Conservation (phyloP, 2,329 filamentous ascomycete genomes). For the Aspergillus bombycis region DNA sequence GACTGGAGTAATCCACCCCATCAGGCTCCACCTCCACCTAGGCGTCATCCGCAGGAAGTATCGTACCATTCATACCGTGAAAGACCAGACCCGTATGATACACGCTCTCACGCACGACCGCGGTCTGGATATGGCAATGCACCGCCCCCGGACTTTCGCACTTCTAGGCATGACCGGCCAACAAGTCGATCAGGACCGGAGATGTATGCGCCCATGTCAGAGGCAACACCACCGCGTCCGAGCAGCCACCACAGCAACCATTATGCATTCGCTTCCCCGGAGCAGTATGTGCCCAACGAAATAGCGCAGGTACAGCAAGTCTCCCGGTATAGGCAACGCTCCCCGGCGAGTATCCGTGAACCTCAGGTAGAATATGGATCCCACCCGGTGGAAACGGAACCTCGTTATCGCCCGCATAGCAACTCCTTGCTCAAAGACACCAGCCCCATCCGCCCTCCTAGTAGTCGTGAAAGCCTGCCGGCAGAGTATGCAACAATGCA, state of each 20-base stretch:
- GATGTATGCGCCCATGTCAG: conserved; percentile 12
- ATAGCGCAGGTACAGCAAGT: conserved; percentile 24
- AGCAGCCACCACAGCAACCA: conserved; percentile 20
- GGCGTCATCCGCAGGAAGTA: conserved; percentile 27
- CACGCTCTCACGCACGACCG: conserved; percentile 26
- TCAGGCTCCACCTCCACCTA: conserved; percentile 18
- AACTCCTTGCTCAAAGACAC: conserved; percentile 28
- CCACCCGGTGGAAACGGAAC: conserved; percentile 20
- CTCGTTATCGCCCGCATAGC: conserved; percentile 30
- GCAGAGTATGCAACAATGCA: conserved; percentile 50
- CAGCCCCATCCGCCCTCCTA: conserved; percentile 28
- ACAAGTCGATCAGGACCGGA: conserved; percentile 18
- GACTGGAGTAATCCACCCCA: conserved; percentile 30
- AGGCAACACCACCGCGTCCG: conserved; percentile 15
- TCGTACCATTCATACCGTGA: conserved; percentile 25
- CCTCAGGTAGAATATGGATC: conserved; percentile 24
- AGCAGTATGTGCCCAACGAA: conserved; percentile 32
- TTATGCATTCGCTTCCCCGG: conserved; percentile 23
- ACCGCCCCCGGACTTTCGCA: conserved; percentile 27
- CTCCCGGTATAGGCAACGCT: conserved; percentile 24
- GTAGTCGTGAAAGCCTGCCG: conserved; percentile 35
- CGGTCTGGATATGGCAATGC: conserved; percentile 30
- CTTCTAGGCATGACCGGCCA: conserved; percentile 24
- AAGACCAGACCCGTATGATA: conserved; percentile 23
- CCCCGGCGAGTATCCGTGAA: conserved; percentile 22